phyloP scores from a whole-genome alignment of 1,284 basidiomycete genomes.

The Malassezia slooffiae region DNA sequence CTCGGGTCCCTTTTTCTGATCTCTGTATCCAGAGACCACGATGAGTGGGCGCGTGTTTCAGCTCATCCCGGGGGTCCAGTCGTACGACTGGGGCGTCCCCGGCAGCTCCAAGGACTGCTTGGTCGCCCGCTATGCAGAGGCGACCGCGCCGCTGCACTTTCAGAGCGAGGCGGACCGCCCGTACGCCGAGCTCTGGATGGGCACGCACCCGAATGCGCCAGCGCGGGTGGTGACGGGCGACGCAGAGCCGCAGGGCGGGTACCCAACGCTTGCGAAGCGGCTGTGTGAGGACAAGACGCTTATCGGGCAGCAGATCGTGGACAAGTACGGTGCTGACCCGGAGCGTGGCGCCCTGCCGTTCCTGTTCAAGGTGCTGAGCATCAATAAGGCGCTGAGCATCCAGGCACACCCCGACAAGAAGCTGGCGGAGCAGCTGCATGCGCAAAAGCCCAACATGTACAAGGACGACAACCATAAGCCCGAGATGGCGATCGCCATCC shows the following conservation, averaged over 20 bases:
- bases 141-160: conserved; percentile 22
- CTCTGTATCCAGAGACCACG: not conserved
- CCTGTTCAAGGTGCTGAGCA: conserved; percentile 55
- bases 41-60: conserved; percentile 19
- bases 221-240: conserved; percentile 53
- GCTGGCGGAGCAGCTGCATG: conserved; percentile 67
- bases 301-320: conserved; percentile 19
- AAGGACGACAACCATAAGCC: conserved; percentile 94
- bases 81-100: conserved; percentile 43
- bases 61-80: conserved; percentile 40
- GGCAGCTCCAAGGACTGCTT: conserved; percentile 18
- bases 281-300: conserved; percentile 24
- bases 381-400: conserved; percentile 86
- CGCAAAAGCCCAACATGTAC: conserved; percentile 68
- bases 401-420: conserved; percentile 93
- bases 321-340: conserved; percentile 16
- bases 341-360: conserved; percentile 31
- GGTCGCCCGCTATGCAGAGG: conserved; percentile 31
- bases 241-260: not conserved
- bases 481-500: conserved; percentile 93
- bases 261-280: conserved; percentile 18
- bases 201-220: conserved; percentile 81
- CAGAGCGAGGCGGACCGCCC: conserved; percentile 19
- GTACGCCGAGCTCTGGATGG: conserved; percentile 67
- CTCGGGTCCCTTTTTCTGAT: no score